A percentile compares a stretch with the other conserved stretches of the same genome.
These are phyloP conservation scores for sorghum (Sorghum bicolor) DNA, from an alignment of 176 grass and related monocot genomes.

Conservation along the genomic window DNA sequence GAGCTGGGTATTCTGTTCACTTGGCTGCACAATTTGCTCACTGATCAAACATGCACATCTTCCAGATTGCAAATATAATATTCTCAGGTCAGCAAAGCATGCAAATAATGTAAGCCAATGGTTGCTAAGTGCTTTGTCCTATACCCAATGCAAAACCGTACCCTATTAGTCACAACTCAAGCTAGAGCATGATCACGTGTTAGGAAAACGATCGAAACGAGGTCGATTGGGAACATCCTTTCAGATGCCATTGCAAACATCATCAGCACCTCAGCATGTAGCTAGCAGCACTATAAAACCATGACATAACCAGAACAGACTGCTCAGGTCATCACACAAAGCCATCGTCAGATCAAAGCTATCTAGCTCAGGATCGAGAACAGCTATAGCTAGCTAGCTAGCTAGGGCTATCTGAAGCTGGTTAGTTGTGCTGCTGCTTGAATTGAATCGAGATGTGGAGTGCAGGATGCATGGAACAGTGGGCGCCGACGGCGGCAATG, in stretches of 20 bases:
- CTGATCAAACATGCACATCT: constrained; percentile 5
- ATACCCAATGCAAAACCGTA: not conserved
- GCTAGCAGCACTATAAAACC: constrained; percentile 43
- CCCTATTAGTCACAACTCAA: not conserved
- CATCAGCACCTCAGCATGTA: not conserved
- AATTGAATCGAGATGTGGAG: constrained; percentile 30
- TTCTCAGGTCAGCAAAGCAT: constrained; percentile 19
- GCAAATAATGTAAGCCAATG: not conserved
- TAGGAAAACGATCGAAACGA: constrained; percentile 23
- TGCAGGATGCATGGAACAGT: constrained; percentile 33
- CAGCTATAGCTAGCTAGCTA: no score
- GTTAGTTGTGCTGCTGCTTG: not conserved
- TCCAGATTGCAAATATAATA: constrained; percentile 36
- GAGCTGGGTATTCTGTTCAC: constrained; percentile 17
- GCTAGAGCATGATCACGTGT: constrained; percentile 18
- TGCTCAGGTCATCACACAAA: not conserved
- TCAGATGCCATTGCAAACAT: constrained; percentile 16
- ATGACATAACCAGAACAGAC: constrained; percentile 22
- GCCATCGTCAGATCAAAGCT: not conserved
- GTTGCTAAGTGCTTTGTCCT: not conserved
- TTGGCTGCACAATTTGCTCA: constrained; percentile 29
- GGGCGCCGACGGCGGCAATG: constrained; percentile 46
- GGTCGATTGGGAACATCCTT: not conserved
- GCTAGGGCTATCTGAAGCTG: no score
- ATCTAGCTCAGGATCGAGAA: not conserved